phyloP scores from a whole-genome alignment of 1,139 yeast species.

The Diutina siamensis region DNA sequence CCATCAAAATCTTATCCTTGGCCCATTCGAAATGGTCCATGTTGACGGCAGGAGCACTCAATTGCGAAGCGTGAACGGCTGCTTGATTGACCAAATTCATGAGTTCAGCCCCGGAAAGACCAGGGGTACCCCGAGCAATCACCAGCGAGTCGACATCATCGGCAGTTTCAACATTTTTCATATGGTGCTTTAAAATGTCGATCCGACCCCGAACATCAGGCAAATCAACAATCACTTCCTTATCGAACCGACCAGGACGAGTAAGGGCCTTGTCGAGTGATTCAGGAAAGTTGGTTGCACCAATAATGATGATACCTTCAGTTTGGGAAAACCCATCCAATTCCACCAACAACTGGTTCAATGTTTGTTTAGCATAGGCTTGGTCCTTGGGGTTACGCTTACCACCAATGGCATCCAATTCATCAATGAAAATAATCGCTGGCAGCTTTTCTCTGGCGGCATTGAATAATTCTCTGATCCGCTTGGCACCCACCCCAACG shows the following conservation, averaged over 20 bases:
- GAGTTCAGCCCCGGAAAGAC: slow-evolving; percentile 92
- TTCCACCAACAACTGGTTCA: slow-evolving; percentile 90
- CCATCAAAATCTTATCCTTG: slow-evolving; percentile 92
- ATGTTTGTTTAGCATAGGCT: slow-evolving; percentile 94
- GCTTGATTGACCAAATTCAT: slow-evolving; percentile 96
- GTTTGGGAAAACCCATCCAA: slow-evolving; percentile 93
- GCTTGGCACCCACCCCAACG: slow-evolving; percentile 98
- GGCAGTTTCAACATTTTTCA: slow-evolving; percentile 81
- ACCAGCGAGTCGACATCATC: slow-evolving; percentile 78
- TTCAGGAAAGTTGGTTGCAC: slow-evolving; percentile 98
- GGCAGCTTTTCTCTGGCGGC: slow-evolving; percentile 96
- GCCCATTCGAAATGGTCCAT: slow-evolving; percentile 98
- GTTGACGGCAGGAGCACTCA: slow-evolving; percentile 80
- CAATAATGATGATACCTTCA: slow-evolving; percentile 88
- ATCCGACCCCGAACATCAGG: slow-evolving; percentile 98
- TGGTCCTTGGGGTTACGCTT: slow-evolving; percentile 96
- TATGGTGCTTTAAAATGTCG: slow-evolving; percentile 84
- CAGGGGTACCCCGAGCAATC: slow-evolving; percentile 95
- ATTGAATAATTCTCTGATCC: slow-evolving; percentile 85
- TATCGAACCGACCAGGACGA: slow-evolving; percentile 97
- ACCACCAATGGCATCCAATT: slow-evolving; percentile 96
- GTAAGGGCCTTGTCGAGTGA: slow-evolving; percentile 92
- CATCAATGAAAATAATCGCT: slow-evolving; percentile 93
- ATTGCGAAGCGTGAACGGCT: slow-evolving; percentile 91
- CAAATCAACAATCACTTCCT: slow-evolving; percentile 85